Conservation (phyloP, 2,329 filamentous ascomycete genomes). For the Pyricularia sp. region DNA sequence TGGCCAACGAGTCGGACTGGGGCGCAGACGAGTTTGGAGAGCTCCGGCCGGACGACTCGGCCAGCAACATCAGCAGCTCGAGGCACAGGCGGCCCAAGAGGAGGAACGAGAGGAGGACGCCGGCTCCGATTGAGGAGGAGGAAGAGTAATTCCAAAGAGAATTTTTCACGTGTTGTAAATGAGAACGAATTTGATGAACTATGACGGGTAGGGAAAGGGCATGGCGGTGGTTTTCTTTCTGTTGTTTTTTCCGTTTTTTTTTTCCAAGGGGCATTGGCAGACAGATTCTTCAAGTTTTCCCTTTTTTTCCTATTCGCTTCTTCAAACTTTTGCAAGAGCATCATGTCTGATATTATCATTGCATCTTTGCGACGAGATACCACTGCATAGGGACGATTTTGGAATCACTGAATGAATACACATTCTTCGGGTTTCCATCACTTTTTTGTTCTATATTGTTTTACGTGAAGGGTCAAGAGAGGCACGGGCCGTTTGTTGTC, state of each 20-base stretch:
- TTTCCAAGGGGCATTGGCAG: no score
- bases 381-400: no score
- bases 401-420: no score
- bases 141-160: constrained; percentile 30
- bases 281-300: no score
- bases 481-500: no score
- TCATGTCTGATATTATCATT: background rate
- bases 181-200: background rate
- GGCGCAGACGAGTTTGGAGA: constrained; percentile 45
- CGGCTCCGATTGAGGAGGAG: constrained; percentile 62
- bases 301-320: no score
- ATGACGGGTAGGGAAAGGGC: background rate
- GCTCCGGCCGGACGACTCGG: constrained; percentile 69
- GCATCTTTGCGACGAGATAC: background rate
- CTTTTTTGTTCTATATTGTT: no score
- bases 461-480: no score
- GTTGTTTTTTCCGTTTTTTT: no score
- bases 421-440: no score
- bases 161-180: background rate
- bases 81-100: constrained; percentile 58
- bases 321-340: background rate
- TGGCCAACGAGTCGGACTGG: constrained; percentile 47
- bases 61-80: constrained; percentile 70
- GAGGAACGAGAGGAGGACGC: constrained; percentile 59
- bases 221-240: background rate